phyloP scores from a whole-genome alignment of 2,329 filamentous ascomycete genomes.

The Paraphoma sp. region DNA sequence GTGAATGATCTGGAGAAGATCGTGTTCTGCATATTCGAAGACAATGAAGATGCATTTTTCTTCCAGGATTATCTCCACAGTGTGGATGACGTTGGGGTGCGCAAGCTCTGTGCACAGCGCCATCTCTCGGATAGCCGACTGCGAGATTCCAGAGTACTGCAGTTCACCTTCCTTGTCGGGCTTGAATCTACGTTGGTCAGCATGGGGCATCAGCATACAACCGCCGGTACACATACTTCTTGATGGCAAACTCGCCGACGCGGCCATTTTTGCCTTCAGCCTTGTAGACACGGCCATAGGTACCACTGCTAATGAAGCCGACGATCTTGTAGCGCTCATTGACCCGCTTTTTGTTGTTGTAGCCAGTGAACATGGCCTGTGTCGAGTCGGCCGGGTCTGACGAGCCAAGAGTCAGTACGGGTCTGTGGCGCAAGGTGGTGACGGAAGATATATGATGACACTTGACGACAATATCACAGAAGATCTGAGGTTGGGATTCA shows the following conservation, averaged over 20 bases:
- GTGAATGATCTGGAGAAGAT: constrained; percentile 96
- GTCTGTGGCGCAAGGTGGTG: neutral
- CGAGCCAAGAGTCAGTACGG: neutral
- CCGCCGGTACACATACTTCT: constrained; percentile 70
- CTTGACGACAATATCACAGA: neutral
- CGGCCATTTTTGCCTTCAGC: constrained; percentile 77
- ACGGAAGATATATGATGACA: neutral
- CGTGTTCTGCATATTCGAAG: constrained; percentile 98
- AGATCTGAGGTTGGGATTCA: neutral
- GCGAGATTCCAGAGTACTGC: constrained; percentile 96
- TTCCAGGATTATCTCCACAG: constrained; percentile 95
- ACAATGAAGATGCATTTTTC: constrained; percentile 99
- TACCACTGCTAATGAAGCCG: constrained; percentile 97
- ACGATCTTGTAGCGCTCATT: constrained; percentile 95
- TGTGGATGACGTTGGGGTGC: constrained; percentile 86
- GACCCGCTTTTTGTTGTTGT: constrained; percentile 80
- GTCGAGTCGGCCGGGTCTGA: constrained; percentile 35
- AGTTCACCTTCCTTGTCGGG: constrained; percentile 98
- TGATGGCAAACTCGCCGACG: constrained; percentile 91
- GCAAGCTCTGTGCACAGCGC: constrained; percentile 90
- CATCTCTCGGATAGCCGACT: constrained; percentile 97
- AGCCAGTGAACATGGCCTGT: constrained; percentile 55
- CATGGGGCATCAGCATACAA: neutral
- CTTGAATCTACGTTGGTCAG: constrained; percentile 69
- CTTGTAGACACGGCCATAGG: constrained; percentile 98